Percentiles rank a stretch among this genome's conserved stretches.
Evolutionary conservation across 2,329 filamentous ascomycete species (phyloP).

Genomic region (Penicillium sp.): DNA sequence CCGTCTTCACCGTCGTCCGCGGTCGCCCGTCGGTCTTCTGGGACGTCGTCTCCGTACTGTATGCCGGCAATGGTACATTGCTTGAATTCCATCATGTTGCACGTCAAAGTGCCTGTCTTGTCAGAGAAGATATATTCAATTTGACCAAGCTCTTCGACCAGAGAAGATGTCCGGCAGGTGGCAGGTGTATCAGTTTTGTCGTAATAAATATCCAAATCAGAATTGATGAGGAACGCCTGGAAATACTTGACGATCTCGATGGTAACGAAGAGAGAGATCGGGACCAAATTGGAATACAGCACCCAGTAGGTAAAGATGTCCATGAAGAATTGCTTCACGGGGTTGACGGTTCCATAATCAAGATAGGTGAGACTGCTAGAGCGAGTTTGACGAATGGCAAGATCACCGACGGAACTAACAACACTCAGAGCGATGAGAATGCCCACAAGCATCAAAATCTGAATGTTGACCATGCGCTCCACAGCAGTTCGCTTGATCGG

Average conservation of each 20-base stretch:
- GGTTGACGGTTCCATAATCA: slow-evolving; percentile 60
- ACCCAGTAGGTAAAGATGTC: slow-evolving; percentile 99
- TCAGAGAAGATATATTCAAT: slow-evolving; percentile 99
- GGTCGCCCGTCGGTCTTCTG: slow-evolving; percentile 81
- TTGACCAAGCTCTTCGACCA: slow-evolving; percentile 96
- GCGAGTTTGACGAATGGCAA: slow-evolving; percentile 69
- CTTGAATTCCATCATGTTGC: slow-evolving; percentile 98
- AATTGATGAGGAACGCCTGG: slow-evolving; percentile 96
- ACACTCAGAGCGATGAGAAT: slow-evolving; percentile 82
- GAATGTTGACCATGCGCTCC: slow-evolving; percentile 86
- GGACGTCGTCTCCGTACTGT: slow-evolving; percentile 87
- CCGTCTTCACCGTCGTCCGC: slow-evolving; percentile 73
- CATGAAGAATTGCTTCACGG: slow-evolving; percentile 79
- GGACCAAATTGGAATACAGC: slow-evolving; percentile 90
- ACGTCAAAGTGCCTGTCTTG: slow-evolving; percentile 96
- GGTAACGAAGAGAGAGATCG: slow-evolving; percentile 96
- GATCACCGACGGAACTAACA: slow-evolving; percentile 85
- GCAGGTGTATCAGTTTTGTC: slow-evolving; percentile 92
- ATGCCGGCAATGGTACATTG: slow-evolving; percentile 91
- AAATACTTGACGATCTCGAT: slow-evolving; percentile 98
- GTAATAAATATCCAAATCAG: slow-evolving; percentile 96
- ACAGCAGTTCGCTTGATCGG: slow-evolving; percentile 98
- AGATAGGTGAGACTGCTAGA: slow-evolving; percentile 69
- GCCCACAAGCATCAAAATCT: slow-evolving; percentile 84
- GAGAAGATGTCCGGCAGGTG: slow-evolving; percentile 89